Evolutionary conservation across 2,329 filamentous ascomycete species (phyloP), one percentile per base, ranked within the genome.

Genomic region (Penicillium occitanis): DNA sequence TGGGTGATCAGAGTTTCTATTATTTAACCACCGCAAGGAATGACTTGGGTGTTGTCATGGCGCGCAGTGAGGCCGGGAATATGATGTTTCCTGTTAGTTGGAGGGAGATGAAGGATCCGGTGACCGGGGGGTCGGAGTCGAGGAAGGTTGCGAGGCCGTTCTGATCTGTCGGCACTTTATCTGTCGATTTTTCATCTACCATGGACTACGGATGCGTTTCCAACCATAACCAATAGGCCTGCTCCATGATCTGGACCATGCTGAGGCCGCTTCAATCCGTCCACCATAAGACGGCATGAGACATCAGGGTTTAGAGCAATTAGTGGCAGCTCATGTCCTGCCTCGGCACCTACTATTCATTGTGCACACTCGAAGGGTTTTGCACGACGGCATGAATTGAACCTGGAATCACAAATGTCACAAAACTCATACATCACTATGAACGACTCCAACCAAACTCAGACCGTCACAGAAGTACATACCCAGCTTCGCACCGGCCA

Each of bases 61-160:
- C 94, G 10, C 90, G 87, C 71, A 96, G 92, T 75, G 92, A 96
- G 76, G 87, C 86, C 2, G 93, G 93, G 0, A 94, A 96, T 79
- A 87, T 91, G 72, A 96, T 98, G 93, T 90, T 91, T 73, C 94
- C 95, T 1, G 86, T 96, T 64, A 96, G 90, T 78, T 99, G 95
- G 95, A 96, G 90, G 81, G 94, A 98, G 80, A 96, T 96, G 81
- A 86, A 87, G 74, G 94, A 98, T 81, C 88, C 89, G 0, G 87
- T 90, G 73, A 96, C 90, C 6, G 93, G 92, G 2, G 75, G 83
- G 55, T 88, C 84, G 70, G 95, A 98, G 84, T 81, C 81, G 70
- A 88, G 95, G 77, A 99, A 99, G 83, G 95, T 97, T 67, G 95
- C 95, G 22, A 95, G 96, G 81, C 95, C 95, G 30, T 91, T 91